Conservation (phyloP, 108 stramenopile genomes). For the Nitzschia palea region DNA sequence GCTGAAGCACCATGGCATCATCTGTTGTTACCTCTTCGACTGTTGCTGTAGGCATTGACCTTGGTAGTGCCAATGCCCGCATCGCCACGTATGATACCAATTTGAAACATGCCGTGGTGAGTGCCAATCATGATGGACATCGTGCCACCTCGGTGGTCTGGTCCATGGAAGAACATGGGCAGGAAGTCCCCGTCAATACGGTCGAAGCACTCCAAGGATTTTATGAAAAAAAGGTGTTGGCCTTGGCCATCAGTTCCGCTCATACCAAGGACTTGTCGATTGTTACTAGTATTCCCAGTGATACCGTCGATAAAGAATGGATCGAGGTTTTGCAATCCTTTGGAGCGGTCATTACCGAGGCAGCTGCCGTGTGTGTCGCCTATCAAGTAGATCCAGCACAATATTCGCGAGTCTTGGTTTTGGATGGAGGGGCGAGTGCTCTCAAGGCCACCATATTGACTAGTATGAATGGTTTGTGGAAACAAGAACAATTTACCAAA, state of each 20-base stretch:
- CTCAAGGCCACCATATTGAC: conserved; percentile 52
- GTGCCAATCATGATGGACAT: conserved; percentile 36
- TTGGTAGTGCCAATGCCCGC: conserved; percentile 39
- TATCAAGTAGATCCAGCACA: conserved; percentile 27
- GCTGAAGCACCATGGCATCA: too few relatives aligned
- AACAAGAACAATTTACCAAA: conserved; percentile 17
- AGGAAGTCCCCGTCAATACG: neutral
- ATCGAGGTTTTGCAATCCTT: conserved; percentile 12
- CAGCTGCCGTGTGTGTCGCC: conserved; percentile 32
- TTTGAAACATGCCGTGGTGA: conserved; percentile 24
- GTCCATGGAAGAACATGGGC: neutral
- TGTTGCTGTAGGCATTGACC: conserved; percentile 37
- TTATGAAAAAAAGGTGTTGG: conserved; percentile 15
- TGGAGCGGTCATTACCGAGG: conserved; percentile 35
- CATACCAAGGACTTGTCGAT: conserved; percentile 34
- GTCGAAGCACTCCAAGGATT: conserved; percentile 10
- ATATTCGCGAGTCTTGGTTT: conserved; percentile 41
- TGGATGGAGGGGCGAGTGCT: conserved; percentile 73
- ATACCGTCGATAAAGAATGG: neutral
- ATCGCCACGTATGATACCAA: conserved; percentile 38
- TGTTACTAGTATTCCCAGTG: conserved; percentile 27
- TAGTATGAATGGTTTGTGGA: conserved; percentile 17
- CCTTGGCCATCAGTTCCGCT: conserved; percentile 26
- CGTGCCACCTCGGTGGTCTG: conserved; percentile 19
- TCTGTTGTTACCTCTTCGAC: neutral